Conservation (phyloP, 345 rosid genomes). For the Diplotaxis tenuifolia region DNA sequence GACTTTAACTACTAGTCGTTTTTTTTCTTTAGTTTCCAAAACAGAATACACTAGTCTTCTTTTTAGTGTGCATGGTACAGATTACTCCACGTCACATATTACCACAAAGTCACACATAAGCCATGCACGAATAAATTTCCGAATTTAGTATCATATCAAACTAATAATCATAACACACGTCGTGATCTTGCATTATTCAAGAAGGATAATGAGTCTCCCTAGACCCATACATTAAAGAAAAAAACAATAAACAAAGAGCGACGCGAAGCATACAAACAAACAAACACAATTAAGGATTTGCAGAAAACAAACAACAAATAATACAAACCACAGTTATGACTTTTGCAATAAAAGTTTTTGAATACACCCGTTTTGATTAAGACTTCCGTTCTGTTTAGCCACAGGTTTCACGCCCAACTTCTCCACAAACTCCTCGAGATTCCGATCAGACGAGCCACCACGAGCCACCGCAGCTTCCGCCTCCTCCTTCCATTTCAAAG, state of each 20-base stretch:
- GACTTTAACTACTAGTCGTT: no score
- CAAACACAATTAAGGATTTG: conserved; percentile 12
- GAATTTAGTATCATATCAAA: not conserved
- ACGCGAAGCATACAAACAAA: not conserved
- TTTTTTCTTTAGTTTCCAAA: no score
- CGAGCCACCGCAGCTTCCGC: conserved; percentile 71
- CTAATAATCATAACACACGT: not conserved
- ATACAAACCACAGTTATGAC: not conserved
- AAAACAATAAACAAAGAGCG: not conserved
- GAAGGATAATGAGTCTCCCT: not conserved
- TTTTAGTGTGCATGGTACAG: no score
- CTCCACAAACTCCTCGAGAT: conserved; percentile 63
- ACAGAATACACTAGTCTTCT: no score
- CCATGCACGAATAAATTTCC: not conserved
- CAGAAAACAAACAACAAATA: not conserved
- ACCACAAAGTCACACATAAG: not conserved
- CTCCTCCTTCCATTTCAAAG: conserved; percentile 62
- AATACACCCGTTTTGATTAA: conserved; percentile 8
- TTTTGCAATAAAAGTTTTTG: not conserved
- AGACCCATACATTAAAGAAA: conserved; percentile 1
- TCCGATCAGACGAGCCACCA: conserved; percentile 72
- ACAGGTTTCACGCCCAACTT: conserved; percentile 43
- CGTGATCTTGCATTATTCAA: conserved; percentile 1
- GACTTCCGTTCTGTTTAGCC: conserved; percentile 26
- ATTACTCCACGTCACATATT: no score